phyloP scores from a whole-genome alignment of 257 asterid genomes.

The Solanum pinnatisectum region DNA sequence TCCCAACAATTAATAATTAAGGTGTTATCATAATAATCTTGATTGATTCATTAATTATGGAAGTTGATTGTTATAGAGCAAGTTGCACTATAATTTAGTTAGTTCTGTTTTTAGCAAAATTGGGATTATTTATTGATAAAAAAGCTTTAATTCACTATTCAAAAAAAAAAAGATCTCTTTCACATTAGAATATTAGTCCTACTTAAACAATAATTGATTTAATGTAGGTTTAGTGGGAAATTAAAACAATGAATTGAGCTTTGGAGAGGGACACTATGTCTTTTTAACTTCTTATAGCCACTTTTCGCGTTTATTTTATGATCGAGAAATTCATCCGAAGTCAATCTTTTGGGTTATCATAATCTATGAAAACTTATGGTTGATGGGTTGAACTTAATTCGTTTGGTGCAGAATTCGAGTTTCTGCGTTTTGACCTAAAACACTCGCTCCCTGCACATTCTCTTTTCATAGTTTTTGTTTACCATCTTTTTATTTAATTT shows the following conservation, averaged over 20 bases:
- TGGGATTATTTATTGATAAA: neutral
- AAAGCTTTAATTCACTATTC: neutral
- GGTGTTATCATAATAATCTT: neutral
- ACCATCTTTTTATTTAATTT: neutral
- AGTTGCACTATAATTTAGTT: neutral
- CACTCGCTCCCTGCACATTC: neutral
- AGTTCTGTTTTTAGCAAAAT: neutral
- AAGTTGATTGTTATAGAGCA: neutral
- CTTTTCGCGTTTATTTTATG: neutral
- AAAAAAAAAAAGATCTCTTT: neutral
- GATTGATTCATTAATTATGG: neutral
- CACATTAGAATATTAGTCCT: neutral
- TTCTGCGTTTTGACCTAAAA: neutral
- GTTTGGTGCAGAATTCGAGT: neutral
- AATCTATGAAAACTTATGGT: too few relatives aligned
- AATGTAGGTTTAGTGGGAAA: neutral
- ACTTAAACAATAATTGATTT: neutral
- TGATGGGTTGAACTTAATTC: neutral
- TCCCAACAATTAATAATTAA: neutral
- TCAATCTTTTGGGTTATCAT: neutral
- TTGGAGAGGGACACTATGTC: neutral
- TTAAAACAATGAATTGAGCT: neutral
- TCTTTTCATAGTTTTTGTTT: neutral
- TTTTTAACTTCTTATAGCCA: neutral
- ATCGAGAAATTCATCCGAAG: neutral